A percentile compares a stretch with the other conserved stretches of the same genome.
Conservation (phyloP, 768 basidiomycete species). For the Auricularia sp. region DNA sequence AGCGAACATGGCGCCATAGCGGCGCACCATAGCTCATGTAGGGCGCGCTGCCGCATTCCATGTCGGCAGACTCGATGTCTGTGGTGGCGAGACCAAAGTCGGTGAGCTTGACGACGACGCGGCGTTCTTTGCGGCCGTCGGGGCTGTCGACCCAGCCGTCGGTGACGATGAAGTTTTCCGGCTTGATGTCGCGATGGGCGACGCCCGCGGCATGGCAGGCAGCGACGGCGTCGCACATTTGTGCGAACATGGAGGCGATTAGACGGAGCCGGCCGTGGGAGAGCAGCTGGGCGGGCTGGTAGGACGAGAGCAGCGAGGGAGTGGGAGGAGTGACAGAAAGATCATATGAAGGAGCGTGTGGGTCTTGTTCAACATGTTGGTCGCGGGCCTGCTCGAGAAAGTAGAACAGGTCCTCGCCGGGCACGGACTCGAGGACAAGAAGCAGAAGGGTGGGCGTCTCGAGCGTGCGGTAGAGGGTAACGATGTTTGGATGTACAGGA, state of each 20-base stretch:
- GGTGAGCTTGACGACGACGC: conserved; percentile 90
- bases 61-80: conserved; percentile 81
- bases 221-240: conserved; percentile 98
- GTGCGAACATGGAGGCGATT: conserved; percentile 93
- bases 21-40: conserved; percentile 93
- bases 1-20: background rate
- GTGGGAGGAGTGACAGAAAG: conserved; percentile 76
- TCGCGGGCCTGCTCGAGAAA: conserved; percentile 95
- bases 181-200: conserved; percentile 97
- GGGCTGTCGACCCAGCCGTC: conserved; percentile 55
- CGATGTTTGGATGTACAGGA: conserved; percentile 83
- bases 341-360: conserved; percentile 24
- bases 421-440: conserved; percentile 89
- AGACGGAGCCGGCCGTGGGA: conserved; percentile 81
- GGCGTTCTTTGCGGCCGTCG: conserved; percentile 57
- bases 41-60: conserved; percentile 97
- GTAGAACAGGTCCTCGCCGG: conserved; percentile 95
- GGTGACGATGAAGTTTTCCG: conserved; percentile 95
- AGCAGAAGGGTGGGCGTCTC: conserved; percentile 88
- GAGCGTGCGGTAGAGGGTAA: conserved; percentile 85
- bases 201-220: conserved; percentile 86
- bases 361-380: conserved; percentile 43
- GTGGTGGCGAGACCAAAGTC: conserved; percentile 94
- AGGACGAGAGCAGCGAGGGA: conserved; percentile 79
- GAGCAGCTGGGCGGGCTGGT: conserved; percentile 69